Conservation (phyloP, 768 basidiomycete genomes). For the Serpula lacrymans region DNA sequence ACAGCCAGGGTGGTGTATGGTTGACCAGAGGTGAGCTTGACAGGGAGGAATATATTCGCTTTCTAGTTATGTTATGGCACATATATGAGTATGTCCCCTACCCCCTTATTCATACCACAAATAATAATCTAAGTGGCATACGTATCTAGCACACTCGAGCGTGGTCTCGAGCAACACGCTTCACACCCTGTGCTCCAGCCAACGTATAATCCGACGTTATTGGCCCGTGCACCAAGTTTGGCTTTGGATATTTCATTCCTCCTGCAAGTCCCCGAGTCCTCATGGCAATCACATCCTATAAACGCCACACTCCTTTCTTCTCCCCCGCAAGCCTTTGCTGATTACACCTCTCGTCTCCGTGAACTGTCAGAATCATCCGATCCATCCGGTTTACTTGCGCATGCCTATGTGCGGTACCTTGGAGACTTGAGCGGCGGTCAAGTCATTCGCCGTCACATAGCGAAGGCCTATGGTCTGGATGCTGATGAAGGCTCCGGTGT, state of each 20-base stretch:
- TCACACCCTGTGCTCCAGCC: conserved; percentile 60
- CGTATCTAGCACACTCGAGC: conserved; percentile 49
- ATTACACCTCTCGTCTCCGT: conserved; percentile 53
- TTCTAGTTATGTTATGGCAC: conserved; percentile 76
- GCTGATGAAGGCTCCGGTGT: conserved; percentile 49
- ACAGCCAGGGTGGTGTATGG: conserved; percentile 53
- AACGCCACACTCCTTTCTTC: conserved; percentile 42
- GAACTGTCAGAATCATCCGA: conserved; percentile 42
- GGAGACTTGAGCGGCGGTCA: conserved; percentile 82
- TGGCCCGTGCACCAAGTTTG: conserved; percentile 58
- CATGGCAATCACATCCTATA: conserved; percentile 57
- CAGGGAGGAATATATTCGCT: conserved; percentile 63
- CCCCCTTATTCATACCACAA: background rate
- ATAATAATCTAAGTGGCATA: background rate
- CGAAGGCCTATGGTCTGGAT: conserved; percentile 64
- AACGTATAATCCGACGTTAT: conserved; percentile 67
- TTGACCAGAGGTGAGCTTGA: conserved; percentile 57
- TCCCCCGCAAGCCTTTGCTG: conserved; percentile 45
- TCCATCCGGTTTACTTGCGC: conserved; percentile 60
- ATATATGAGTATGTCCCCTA: conserved; percentile 61
- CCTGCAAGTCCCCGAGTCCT: conserved; percentile 43
- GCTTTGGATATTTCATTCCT: conserved; percentile 67
- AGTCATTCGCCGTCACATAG: conserved; percentile 56
- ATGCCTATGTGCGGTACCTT: conserved; percentile 80
- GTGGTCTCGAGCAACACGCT: conserved; percentile 55